Conservation (phyloP, 306 rosid genomes). For the Pterocarpus macrocarpus region DNA sequence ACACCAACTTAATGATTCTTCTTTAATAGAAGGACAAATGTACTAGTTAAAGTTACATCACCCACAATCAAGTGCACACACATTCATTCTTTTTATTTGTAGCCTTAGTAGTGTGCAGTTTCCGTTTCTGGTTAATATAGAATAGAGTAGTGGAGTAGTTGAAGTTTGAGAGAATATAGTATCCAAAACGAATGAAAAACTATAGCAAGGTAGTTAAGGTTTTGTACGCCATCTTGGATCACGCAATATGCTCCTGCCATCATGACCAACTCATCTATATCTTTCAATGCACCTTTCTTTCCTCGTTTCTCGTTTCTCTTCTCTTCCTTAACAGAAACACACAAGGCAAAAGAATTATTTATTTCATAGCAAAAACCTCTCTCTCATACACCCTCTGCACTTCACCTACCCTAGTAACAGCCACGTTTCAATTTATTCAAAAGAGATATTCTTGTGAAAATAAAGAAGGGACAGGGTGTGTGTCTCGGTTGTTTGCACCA, state of each 20-base stretch:
- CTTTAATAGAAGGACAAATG: slow-evolving; percentile 3
- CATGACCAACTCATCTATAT: slow-evolving; percentile 70
- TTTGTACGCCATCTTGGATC: slow-evolving; percentile 74
- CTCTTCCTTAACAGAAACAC: slow-evolving; percentile 45
- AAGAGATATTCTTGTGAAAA: neutral
- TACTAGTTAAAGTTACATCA: slow-evolving; percentile 2
- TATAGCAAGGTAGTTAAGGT: slow-evolving; percentile 71
- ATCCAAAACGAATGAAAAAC: slow-evolving; percentile 62
- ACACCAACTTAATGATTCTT: slow-evolving; percentile 1
- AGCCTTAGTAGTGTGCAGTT: slow-evolving; percentile 17
- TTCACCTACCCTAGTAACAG: slow-evolving; percentile 86
- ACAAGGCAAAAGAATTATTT: slow-evolving; percentile 33
- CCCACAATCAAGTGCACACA: slow-evolving; percentile 22
- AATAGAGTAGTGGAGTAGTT: slow-evolving; percentile 64
- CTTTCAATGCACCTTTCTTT: slow-evolving; percentile 44
- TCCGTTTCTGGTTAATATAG: slow-evolving; percentile 37
- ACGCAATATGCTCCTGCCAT: slow-evolving; percentile 81
- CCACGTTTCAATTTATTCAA: slow-evolving; percentile 43
- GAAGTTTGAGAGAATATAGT: slow-evolving; percentile 59
- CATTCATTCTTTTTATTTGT: neutral
- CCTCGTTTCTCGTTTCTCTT: slow-evolving; percentile 50
- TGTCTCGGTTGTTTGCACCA: neutral
- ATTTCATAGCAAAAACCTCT: slow-evolving; percentile 44
- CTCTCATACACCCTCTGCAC: slow-evolving; percentile 74
- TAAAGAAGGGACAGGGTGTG: slow-evolving; percentile 15